Evolutionary conservation across 2,329 filamentous ascomycete species (phyloP).

Genomic region (Ophiocordyceps unilateralis): DNA sequence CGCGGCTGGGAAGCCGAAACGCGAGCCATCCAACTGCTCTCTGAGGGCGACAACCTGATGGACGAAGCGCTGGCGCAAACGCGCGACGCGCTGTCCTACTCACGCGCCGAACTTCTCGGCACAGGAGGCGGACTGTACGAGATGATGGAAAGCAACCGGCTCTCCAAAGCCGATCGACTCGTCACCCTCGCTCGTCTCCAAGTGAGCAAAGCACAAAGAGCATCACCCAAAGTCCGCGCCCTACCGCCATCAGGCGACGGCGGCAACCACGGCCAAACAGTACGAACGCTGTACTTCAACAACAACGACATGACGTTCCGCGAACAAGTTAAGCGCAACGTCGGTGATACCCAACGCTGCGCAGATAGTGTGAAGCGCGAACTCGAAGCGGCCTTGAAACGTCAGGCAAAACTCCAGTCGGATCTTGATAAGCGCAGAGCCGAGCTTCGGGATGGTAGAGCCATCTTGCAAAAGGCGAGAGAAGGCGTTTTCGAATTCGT

Average conservation of each 20-base stretch:
- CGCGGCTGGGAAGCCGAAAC: conserved; percentile 19
- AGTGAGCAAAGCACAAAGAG: conserved; percentile 20
- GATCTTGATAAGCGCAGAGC: conserved; percentile 14
- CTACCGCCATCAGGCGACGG: conserved; percentile 18
- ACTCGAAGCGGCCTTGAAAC: conserved; percentile 13
- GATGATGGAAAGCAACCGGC: conserved; percentile 34
- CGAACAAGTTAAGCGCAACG: conserved; percentile 29
- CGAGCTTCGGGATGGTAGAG: conserved; percentile 15
- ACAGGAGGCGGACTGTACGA: conserved; percentile 29
- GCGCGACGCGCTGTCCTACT: conserved; percentile 22
- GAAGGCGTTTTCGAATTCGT: conserved; percentile 16
- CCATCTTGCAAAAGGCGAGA: conserved; percentile 24
- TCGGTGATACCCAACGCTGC: conserved; percentile 18
- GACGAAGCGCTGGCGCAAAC: conserved; percentile 18
- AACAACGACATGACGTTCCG: conserved; percentile 35
- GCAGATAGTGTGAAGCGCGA: conserved; percentile 14
- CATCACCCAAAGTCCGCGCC: conserved; percentile 18
- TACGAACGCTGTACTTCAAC: conserved; percentile 36
- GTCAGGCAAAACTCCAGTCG: conserved; percentile 10
- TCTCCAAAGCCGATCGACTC: conserved; percentile 27
- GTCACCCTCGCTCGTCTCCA: conserved; percentile 22
- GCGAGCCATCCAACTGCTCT: conserved; percentile 22
- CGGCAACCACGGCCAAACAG: conserved; percentile 26
- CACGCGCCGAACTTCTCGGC: conserved; percentile 28
- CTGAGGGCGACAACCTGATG: conserved; percentile 20